These are phyloP conservation scores for Enterocytospora artemiae DNA, from an alignment of 371 early-diverging fungal species.

Conservation along the genomic window DNA sequence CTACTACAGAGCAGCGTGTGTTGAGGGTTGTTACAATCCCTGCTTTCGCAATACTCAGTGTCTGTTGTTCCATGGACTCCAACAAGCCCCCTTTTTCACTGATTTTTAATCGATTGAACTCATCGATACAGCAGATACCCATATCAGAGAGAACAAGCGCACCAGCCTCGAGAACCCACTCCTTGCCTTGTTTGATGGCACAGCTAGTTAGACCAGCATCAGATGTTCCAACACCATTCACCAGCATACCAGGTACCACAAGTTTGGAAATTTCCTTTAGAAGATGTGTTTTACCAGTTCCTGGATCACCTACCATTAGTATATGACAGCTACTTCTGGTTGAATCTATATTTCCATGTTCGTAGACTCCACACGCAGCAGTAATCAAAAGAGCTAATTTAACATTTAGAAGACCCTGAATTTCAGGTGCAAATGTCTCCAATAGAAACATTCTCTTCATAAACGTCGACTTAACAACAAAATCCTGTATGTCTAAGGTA, in stretches of 20 bases:
- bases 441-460: conserved; percentile 36
- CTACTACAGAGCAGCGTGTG: conserved; percentile 55
- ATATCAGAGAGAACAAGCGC: conserved; percentile 92
- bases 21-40: conserved; percentile 54
- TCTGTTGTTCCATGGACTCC: conserved; percentile 59
- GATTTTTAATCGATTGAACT: conserved; percentile 64
- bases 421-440: conserved; percentile 32
- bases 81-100: conserved; percentile 56
- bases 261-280: conserved; percentile 41
- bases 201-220: conserved; percentile 58
- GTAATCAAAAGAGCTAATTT: conserved; percentile 53
- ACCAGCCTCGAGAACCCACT: conserved; percentile 72
- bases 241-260: conserved; percentile 41
- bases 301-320: conserved; percentile 55
- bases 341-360: neutral
- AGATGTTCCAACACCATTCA: conserved; percentile 53
- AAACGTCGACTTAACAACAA: conserved; percentile 2
- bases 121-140: conserved; percentile 98
- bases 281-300: conserved; percentile 54
- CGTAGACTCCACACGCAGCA: conserved; percentile 27
- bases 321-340: conserved; percentile 43
- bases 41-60: conserved; percentile 57
- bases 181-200: conserved; percentile 54
- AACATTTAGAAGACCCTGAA: conserved; percentile 40
- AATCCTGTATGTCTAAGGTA: conserved; percentile 5